Conservation (phyloP, 129 eudicot species). For the Smallanthus sonchifolius region DNA sequence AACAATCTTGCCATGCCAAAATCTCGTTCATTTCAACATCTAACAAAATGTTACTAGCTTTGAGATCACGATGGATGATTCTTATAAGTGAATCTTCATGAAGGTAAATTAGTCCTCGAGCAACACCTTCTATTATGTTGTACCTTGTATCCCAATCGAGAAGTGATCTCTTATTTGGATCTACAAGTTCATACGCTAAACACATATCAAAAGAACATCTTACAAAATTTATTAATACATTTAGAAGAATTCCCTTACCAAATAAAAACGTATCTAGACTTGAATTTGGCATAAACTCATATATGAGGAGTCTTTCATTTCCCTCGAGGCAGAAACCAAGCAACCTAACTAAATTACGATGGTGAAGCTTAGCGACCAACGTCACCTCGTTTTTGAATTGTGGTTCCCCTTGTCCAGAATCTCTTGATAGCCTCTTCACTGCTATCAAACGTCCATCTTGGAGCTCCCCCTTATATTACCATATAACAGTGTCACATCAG, state of each 20-base stretch:
- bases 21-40: background rate
- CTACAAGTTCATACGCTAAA: background rate
- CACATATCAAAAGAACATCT: background rate
- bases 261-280: background rate
- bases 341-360: background rate
- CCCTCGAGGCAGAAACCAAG: background rate
- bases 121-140: background rate
- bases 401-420: background rate
- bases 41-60: background rate
- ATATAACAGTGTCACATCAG: background rate
- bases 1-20: background rate
- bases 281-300: background rate
- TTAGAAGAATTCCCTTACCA: background rate
- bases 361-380: slow-evolving; percentile 1
- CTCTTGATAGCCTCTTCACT: background rate
- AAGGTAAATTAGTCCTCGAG: background rate
- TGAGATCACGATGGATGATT: background rate
- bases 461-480: background rate
- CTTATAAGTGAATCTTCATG: background rate
- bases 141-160: background rate
- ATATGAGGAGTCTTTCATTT: background rate
- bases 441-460: background rate
- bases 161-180: background rate
- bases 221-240: background rate
- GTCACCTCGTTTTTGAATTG: background rate